phyloP scores from a whole-genome alignment of 306 rosid genomes.

The Senna tora region DNA sequence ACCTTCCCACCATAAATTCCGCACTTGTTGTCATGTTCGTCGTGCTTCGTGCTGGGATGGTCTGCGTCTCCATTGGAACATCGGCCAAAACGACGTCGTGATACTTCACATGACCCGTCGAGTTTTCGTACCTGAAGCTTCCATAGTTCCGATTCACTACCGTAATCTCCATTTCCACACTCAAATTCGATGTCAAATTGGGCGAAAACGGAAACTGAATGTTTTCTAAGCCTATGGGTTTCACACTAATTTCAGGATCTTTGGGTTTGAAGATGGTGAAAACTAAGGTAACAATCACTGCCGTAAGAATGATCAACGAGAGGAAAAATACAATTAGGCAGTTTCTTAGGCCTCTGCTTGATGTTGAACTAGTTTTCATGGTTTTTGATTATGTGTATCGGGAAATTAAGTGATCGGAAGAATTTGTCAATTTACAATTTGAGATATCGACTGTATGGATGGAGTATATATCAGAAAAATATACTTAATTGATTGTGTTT shows the following conservation, averaged over 20 bases:
- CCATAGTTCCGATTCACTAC: slow-evolving; percentile 49
- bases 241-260: slow-evolving; percentile 41
- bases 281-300: slow-evolving; percentile 30
- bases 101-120: slow-evolving; percentile 34
- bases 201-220: neutral
- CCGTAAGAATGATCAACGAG: slow-evolving; percentile 32
- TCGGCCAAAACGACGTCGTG: slow-evolving; percentile 26
- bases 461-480: too few species aligned
- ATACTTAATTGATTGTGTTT: too few species aligned
- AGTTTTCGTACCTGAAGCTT: slow-evolving; percentile 30
- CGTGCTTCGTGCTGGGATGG: slow-evolving; percentile 32
- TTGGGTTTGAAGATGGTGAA: slow-evolving; percentile 53
- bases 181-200: slow-evolving; percentile 16
- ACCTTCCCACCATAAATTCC: slow-evolving; percentile 18
- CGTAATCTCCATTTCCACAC: slow-evolving; percentile 44
- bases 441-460: too few species aligned
- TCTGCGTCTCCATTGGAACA: slow-evolving; percentile 12
- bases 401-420: too few species aligned
- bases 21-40: slow-evolving; percentile 30
- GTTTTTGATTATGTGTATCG: slow-evolving; percentile 8
- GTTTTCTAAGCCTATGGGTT: slow-evolving; percentile 37
- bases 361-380: slow-evolving; percentile 27
- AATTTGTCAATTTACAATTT: too few species aligned
- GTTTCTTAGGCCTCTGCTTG: slow-evolving; percentile 40
- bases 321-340: slow-evolving; percentile 30